A percentile compares a stretch with the other conserved stretches of the same genome.
Evolutionary conservation across 169 alveolate species (phyloP).

Genomic region (Amoebophrya sp.): DNA sequence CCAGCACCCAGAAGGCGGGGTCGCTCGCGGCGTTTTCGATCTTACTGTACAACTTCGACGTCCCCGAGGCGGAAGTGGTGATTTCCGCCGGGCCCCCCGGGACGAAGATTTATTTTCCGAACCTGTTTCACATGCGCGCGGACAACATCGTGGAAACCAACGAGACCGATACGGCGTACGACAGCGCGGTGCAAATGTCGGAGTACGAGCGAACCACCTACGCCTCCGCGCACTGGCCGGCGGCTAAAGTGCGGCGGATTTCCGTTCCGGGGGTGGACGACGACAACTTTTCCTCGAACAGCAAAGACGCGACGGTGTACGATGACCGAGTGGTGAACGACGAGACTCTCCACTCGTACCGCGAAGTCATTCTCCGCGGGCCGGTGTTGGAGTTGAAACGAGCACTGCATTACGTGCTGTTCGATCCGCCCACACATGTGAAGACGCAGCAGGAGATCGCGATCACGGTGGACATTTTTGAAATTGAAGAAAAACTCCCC

Average conservation of each 20-base stretch:
- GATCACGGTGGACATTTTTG: not conserved
- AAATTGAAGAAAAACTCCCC: not conserved
- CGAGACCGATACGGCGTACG: not conserved
- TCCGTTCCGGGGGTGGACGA: slow-evolving; percentile 16
- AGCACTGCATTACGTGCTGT: not conserved
- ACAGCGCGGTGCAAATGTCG: not conserved
- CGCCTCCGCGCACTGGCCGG: slow-evolving; percentile 17
- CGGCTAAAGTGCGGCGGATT: not conserved
- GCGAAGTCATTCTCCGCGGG: not conserved
- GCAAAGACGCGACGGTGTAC: slow-evolving; percentile 4
- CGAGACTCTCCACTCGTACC: not conserved
- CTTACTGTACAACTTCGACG: not conserved
- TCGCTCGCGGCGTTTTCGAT: not conserved
- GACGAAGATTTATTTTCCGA: not conserved
- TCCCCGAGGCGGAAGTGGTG: not conserved
- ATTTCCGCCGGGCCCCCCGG: slow-evolving; percentile 19
- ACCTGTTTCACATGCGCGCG: slow-evolving; percentile 22
- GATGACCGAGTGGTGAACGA: not conserved
- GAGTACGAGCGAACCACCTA: not conserved
- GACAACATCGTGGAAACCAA: not conserved
- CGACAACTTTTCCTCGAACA: not conserved
- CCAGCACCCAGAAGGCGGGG: not conserved
- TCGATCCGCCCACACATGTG: not conserved
- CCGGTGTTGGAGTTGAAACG: not conserved
- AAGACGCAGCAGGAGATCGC: not conserved